These are phyloP conservation scores for Cytospora schulzeri DNA, from an alignment of 2,329 filamentous ascomycete genomes.

Conservation along the genomic window DNA sequence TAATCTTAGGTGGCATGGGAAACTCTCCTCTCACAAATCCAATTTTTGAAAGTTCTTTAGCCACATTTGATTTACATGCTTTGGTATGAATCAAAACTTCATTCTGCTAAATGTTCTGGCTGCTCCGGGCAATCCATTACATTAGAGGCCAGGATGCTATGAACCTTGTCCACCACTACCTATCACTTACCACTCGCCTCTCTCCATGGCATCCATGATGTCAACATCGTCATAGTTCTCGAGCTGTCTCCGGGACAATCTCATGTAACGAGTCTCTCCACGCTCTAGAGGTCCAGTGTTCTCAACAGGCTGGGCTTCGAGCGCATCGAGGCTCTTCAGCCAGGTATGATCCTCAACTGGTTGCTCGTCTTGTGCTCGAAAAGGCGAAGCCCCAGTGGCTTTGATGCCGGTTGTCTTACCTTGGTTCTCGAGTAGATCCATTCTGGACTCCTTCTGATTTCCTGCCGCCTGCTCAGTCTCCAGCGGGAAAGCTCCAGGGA, in stretches of 20 bases:
- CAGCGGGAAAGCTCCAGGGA: neutral
- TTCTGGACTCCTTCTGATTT: neutral
- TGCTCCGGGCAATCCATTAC: neutral
- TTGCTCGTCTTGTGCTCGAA: neutral
- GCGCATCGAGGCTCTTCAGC: neutral
- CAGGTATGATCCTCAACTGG: neutral
- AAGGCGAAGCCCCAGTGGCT: neutral
- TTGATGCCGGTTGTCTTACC: neutral
- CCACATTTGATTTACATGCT: neutral
- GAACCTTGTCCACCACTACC: neutral
- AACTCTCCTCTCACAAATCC: neutral
- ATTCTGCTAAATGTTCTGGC: neutral
- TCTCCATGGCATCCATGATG: neutral
- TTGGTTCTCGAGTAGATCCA: neutral
- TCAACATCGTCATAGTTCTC: neutral
- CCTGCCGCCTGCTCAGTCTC: neutral
- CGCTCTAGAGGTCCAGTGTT: neutral
- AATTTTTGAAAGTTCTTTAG: neutral
- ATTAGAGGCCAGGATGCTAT: neutral
- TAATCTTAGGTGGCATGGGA: neutral
- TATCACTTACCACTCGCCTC: neutral
- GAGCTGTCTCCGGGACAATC: neutral
- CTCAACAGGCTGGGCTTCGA: neutral
- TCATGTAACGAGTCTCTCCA: neutral
- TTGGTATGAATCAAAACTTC: neutral